Percentiles rank a stretch among this genome's conserved stretches.
Evolutionary conservation across 2,329 filamentous ascomycete species (phyloP).

Genomic region (Microcyclosporella mali): DNA sequence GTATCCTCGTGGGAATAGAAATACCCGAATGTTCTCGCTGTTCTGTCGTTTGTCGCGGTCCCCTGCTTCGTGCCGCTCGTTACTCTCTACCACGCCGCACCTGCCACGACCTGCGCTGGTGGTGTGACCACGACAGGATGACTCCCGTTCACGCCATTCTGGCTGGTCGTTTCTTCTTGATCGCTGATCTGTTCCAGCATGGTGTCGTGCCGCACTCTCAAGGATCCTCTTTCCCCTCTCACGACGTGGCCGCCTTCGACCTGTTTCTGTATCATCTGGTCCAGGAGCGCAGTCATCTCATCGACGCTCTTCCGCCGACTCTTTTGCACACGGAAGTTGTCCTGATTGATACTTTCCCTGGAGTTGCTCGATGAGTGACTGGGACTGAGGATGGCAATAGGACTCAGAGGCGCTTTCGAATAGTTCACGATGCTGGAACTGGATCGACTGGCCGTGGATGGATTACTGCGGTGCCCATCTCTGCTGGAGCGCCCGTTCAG

Average conservation of each 20-base stretch:
- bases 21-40: too few relatives aligned
- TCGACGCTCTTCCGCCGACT: conserved; percentile 60
- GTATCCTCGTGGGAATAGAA: not conserved
- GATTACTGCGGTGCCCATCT: conserved; percentile 22
- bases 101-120: too few relatives aligned
- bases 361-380: conserved; percentile 17
- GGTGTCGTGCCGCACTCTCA: conserved; percentile 39
- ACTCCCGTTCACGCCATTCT: not conserved
- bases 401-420: conserved; percentile 26
- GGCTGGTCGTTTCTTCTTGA: not conserved
- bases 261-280: conserved; percentile 91
- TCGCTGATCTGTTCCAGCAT: conserved; percentile 11
- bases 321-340: conserved; percentile 4
- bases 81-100: too few relatives aligned
- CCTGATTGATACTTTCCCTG: conserved; percentile 10
- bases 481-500: not conserved
- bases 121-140: not conserved
- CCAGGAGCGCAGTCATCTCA: conserved; percentile 87
- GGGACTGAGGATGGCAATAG: conserved; percentile 24
- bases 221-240: conserved; percentile 60
- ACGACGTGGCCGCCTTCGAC: conserved; percentile 70
- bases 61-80: too few relatives aligned
- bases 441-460: conserved; percentile 19
- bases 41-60: too few relatives aligned
- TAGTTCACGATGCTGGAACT: conserved; percentile 25